Evolutionary conservation across 345 rosid genomes (phyloP), one percentile per base, ranked within the genome.

Genomic region (Mallotus nudiflorus): DNA sequence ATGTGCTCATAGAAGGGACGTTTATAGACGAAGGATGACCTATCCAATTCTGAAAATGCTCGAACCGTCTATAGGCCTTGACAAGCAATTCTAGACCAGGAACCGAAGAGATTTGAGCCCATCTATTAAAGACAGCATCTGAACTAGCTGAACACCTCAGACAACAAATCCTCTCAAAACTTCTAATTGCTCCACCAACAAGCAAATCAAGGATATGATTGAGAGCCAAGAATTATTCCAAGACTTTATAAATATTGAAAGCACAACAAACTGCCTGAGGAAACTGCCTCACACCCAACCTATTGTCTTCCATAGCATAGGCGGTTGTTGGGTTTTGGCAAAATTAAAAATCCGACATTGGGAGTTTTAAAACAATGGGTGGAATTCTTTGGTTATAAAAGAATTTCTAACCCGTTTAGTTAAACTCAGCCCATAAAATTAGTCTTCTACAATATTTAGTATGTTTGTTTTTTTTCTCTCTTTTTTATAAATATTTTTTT

Each of bases 261-360:
- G 0, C 0, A 53, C 64, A 19, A 59, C 63, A n/a, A 53, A 20
- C 57, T 0, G 66, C 39, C 20, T 63, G 73, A 31, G 71, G 49
- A 35, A 76, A 29, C 11, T 66, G 75, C 62, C 80, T 60, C 20
- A 11, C 11, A 4, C 75, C 70, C 25, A 76, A 55, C 31, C 71
- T 45, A 42, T 71, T 70, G 46, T 76, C 80, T 49, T 76, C 80
- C 2, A 70, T 63, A 8, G 80, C 46, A 19, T 70, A 76, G 29
- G 79, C 75, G 0, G 79, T 66, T n/a, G n/a, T n/a, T n/a, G n/a
- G n/a, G n/a, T n/a, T n/a, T n/a, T n/a, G n/a, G n/a, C n/a, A n/a
- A n/a, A n/a, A n/a, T n/a, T n/a, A n/a, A n/a, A n/a, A n/a, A n/a
- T n/a, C n/a, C n/a, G n/a, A n/a, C n/a, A n/a, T n/a, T n/a, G n/a